A percentile compares a stretch with the other conserved stretches of the same genome.
Conservation (phyloP, 2,329 filamentous ascomycete genomes). For the Magnaporthales sp. region DNA sequence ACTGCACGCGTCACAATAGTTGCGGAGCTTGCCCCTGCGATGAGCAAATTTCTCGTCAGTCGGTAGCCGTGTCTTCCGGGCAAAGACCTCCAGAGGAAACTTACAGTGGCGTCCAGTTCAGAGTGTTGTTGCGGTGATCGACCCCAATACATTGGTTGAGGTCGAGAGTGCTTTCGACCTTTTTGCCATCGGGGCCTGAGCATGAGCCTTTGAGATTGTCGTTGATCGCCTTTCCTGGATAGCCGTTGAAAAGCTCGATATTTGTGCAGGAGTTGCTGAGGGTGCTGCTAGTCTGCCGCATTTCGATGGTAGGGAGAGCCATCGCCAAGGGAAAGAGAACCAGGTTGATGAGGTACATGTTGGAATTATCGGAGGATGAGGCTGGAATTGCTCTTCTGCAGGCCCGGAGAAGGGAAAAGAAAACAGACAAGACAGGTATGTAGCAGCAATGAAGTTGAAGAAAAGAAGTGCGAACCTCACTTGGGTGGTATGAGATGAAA, state of each 20-base stretch:
- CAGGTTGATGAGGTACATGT: not conserved
- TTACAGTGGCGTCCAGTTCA: conserved; percentile 12
- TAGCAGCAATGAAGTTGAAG: not conserved
- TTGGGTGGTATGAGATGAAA: not conserved
- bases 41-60: not conserved
- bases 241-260: not conserved
- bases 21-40: conserved; percentile 12
- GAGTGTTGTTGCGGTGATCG: conserved; percentile 5
- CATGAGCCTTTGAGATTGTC: conserved; percentile 8
- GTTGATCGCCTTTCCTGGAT: not conserved
- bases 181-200: not conserved
- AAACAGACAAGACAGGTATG: not conserved
- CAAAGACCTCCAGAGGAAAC: not conserved
- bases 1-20: conserved; percentile 11
- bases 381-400: not conserved
- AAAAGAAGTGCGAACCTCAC: not conserved
- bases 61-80: not conserved
- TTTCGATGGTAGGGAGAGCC: not conserved
- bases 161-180: conserved; percentile 10
- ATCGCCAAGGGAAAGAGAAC: not conserved
- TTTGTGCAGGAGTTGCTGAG: not conserved
- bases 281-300: not conserved
- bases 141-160: conserved; percentile 14
- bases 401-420: too few relatives aligned
- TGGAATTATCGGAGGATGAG: not conserved